These are phyloP conservation scores for Lizonia empirigonia DNA, from an alignment of 2,329 filamentous ascomycete genomes.

Conservation along the genomic window DNA sequence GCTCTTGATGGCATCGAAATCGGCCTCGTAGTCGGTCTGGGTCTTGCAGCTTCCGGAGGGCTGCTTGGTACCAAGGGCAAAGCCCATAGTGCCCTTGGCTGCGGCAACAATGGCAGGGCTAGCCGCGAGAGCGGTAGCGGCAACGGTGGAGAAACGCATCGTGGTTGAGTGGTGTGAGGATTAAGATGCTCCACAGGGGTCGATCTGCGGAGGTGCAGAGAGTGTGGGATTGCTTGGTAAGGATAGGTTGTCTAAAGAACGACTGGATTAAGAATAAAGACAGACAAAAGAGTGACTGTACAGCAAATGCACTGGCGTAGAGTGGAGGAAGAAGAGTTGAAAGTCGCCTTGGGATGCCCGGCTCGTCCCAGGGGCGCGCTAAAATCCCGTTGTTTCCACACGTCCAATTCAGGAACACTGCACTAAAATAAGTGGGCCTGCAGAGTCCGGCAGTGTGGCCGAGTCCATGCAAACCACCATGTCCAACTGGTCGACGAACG, in stretches of 20 bases:
- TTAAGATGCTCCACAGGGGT: conserved; percentile 2
- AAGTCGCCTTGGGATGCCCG: conserved; percentile 22
- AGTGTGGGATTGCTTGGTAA: not conserved
- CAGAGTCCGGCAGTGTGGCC: too few species aligned
- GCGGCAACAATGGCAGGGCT: conserved; percentile 58
- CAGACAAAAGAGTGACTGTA: conserved; percentile 34
- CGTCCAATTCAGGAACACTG: conserved; percentile 23
- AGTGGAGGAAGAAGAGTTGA: conserved; percentile 21
- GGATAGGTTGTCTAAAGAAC: conserved; percentile 12
- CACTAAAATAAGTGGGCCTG: conserved; percentile 17
- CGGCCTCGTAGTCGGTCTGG: conserved; percentile 65
- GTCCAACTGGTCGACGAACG: too few species aligned
- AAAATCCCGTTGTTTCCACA: conserved; percentile 13
- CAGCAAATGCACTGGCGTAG: conserved; percentile 26
- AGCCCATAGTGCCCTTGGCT: conserved; percentile 63
- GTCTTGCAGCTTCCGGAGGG: conserved; percentile 65
- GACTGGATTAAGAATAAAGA: conserved; percentile 23
- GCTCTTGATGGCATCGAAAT: conserved; percentile 66
- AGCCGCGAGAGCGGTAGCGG: conserved; percentile 38
- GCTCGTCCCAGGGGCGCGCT: conserved; percentile 39
- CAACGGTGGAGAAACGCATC: conserved; percentile 46
- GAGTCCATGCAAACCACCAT: not conserved
- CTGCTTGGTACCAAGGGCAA: conserved; percentile 69
- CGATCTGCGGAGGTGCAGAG: not conserved
- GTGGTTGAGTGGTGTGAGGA: conserved; percentile 16